Base-by-base conservation (phyloP, 2,329 filamentous ascomycete species). In the Rachicladosporium sp. region DNA sequence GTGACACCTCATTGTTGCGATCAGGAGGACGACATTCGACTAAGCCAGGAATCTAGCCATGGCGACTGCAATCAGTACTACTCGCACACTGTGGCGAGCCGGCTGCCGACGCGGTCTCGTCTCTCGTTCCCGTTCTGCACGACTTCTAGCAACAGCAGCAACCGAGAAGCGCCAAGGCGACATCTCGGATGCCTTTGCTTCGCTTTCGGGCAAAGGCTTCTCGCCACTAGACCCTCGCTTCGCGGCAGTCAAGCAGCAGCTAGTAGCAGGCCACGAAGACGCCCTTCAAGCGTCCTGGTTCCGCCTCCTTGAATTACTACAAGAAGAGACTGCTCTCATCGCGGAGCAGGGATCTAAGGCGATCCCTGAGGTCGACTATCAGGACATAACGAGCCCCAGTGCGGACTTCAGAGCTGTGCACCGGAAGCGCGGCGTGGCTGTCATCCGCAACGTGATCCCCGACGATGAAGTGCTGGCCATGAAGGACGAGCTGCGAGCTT, bases 321-420 rank as follows among this genome's bases (percentile, higher is more conserved):
- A 59, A 21, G 56, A 67, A 39, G 67, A 70, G 43, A 63, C 68
- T 15, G 60, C 62, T 31, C 50, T 60, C 30, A 68, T 70, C 27
- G 56, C 58, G 10, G 57, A 62, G 43, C 54, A 57, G 10, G 62
- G 65, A 8, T 61, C 63, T 8, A 59, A 56, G 10, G 52, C 63
- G 33, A 59, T 71, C 10, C 67, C 67, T 0, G 59, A 66, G 42
- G 69, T 70, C 30, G 51, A 67, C 38, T 70, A 65, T 54, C 59
- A 61, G 23, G 64, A 69, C 33, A 55, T 70, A 32, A 50, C 54
- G 23, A 44, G 64, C 39, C 66, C 70, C 37, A 68, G 72, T 2
- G 62, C 69, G 15, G 62, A 68, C 1, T 82, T 82, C 54, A 67
- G 64, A 38, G 62, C 63, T 35, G 71, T 73, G 50, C 64, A 79